Evolutionary conservation across 768 basidiomycete genomes (phyloP), one percentile per base, ranked within the genome.

Genomic region (Auricularia sp.): DNA sequence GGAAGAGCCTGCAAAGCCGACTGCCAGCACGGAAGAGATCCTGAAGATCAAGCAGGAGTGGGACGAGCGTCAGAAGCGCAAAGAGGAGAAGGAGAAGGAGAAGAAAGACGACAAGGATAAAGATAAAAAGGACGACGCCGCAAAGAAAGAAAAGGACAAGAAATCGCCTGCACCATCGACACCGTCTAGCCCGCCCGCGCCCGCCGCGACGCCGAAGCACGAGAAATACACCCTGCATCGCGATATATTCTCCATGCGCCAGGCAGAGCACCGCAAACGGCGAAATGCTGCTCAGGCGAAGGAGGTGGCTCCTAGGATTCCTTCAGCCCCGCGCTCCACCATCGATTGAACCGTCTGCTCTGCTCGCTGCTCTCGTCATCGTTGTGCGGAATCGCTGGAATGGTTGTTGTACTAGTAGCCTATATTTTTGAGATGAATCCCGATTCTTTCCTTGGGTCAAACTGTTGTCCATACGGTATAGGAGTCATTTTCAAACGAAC

Each of bases 221-320:
- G 81, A 87, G 70, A 83, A 85, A 67, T 97, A 87, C 71, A 77
- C 81, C 8, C 78, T 97, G n/a, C 92, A 96, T 75, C 83, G 92
- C 47, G 84, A 89, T 66, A 85, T 90, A 66, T 97, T 90, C 72
- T 78, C 80, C 74, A 86, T 96, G 83, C 84, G 94, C 33, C 83
- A 84, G 66, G 76, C 78, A 11, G 92, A 93, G 70, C 87, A 92
- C 70, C 83, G 86, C 42, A 86, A 82, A 73, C 81, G 82, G 61
- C 79, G 83, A 72, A 88, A 92, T 69, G 71, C 82, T 0, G 79
- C 83, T 8, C 87, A 89, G 69, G 83, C 82, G 2, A 88, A 84
- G 71, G 84, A 84, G 63, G 78, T 93, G 21, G 88, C 83, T 0
- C 88, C 89, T 47, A 82, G 84, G 44, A 74, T 92, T 34, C 90